A percentile compares a stretch with the other conserved stretches of the same genome.
Conservation (phyloP, 768 basidiomycete genomes). For the Galerina sulciceps region DNA sequence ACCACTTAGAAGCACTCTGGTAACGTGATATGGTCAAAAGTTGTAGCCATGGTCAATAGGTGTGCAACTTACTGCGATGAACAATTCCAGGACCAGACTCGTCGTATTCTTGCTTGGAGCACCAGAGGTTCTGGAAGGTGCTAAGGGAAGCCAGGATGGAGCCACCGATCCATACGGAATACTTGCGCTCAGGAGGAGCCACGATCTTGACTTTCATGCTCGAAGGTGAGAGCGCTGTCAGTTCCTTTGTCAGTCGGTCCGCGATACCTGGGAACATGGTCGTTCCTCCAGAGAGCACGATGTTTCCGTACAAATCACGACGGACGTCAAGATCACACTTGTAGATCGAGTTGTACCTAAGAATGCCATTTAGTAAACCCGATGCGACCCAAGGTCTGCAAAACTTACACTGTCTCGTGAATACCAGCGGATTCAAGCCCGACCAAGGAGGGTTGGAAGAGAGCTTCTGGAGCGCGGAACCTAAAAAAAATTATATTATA, state of each 20-base stretch:
- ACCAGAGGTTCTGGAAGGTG: constrained; percentile 98
- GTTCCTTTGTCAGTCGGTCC: constrained; percentile 95
- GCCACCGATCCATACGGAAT: constrained; percentile 95
- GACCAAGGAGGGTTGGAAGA: constrained; percentile 92
- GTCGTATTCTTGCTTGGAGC: constrained; percentile 92
- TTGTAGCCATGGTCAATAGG: not conserved
- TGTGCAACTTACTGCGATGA: constrained; percentile 62
- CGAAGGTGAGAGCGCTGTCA: constrained; percentile 80
- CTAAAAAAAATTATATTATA: constrained; percentile 54
- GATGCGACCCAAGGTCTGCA: not conserved
- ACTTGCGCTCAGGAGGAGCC: constrained; percentile 92
- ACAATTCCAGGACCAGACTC: constrained; percentile 81
- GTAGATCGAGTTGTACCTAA: constrained; percentile 81
- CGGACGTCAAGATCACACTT: constrained; percentile 88
- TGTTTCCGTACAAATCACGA: constrained; percentile 80
- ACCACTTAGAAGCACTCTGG: constrained; percentile 33
- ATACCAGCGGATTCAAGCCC: constrained; percentile 91
- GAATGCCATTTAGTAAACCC: constrained; percentile 6
- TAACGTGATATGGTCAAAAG: not conserved
- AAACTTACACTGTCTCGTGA: constrained; percentile 79
- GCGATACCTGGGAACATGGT: constrained; percentile 98
- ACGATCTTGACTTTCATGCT: constrained; percentile 97
- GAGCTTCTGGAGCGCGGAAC: constrained; percentile 92
- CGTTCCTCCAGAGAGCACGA: constrained; percentile 87
- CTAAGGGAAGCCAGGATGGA: constrained; percentile 86